These are phyloP conservation scores for Cinchona pubescens DNA, from an alignment of 257 asterid species.

Conservation along the genomic window DNA sequence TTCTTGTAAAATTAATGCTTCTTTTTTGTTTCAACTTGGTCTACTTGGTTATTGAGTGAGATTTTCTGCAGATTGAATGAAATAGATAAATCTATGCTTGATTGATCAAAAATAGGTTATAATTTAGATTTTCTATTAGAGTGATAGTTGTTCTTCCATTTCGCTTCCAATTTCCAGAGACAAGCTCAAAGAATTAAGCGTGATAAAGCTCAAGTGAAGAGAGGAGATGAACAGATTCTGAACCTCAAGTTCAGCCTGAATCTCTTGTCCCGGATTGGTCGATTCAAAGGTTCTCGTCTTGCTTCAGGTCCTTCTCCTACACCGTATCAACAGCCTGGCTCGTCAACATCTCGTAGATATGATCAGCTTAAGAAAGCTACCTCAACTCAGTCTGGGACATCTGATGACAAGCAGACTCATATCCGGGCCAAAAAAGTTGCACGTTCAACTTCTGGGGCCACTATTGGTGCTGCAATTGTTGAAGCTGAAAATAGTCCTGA, in stretches of 20 bases:
- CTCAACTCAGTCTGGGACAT: slow-evolving; percentile 41
- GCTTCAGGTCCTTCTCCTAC: slow-evolving; percentile 89
- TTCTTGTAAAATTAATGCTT: neutral
- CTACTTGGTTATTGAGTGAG: neutral
- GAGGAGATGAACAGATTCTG: slow-evolving; percentile 88
- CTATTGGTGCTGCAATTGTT: slow-evolving; percentile 85
- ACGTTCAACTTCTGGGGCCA: slow-evolving; percentile 63
- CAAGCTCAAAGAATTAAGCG: slow-evolving; percentile 91
- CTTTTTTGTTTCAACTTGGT: neutral
- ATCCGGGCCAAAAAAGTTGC: slow-evolving; percentile 57
- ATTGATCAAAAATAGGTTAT: neutral
- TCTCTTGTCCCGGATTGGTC: slow-evolving; percentile 75
- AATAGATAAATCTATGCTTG: neutral
- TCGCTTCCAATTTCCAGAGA: slow-evolving; percentile 46
- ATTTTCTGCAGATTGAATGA: neutral
- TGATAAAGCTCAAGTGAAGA: slow-evolving; percentile 63
- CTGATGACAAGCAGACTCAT: slow-evolving; percentile 28
- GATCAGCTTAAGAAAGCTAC: slow-evolving; percentile 53
- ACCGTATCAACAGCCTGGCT: slow-evolving; percentile 56
- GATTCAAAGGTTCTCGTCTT: slow-evolving; percentile 90
- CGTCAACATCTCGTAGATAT: slow-evolving; percentile 24
- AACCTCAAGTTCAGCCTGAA: slow-evolving; percentile 67
- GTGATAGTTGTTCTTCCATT: slow-evolving; percentile 1
- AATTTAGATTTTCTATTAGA: neutral
- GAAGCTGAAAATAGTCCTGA: slow-evolving; percentile 84